Percentiles rank a stretch among this genome's conserved stretches.
Conservation (phyloP, 1,139 yeast genomes). For the Hansenula sp. region DNA sequence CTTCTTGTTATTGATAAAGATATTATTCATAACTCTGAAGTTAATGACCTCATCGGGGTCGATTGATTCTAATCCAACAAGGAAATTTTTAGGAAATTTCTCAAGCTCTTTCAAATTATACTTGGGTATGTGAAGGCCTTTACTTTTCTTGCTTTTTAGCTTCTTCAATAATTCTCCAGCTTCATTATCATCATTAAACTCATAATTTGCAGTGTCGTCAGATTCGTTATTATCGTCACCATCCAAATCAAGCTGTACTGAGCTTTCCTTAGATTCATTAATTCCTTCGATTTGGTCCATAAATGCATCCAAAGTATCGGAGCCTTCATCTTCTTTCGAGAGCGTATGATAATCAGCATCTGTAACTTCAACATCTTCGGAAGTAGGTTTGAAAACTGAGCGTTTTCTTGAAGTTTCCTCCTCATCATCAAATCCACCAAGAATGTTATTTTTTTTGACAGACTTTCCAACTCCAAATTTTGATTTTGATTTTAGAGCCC, state of each 20-base stretch:
- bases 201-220: conserved; percentile 27
- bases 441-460: conserved; percentile 12
- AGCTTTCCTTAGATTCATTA: neutral
- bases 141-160: conserved; percentile 35
- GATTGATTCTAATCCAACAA: conserved; percentile 56
- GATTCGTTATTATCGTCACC: conserved; percentile 11
- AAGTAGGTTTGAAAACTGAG: conserved; percentile 18
- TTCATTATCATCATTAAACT: conserved; percentile 27
- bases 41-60: conserved; percentile 24
- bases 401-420: conserved; percentile 14
- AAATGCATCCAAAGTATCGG: conserved; percentile 27
- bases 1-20: conserved; percentile 21
- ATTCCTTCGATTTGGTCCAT: conserved; percentile 20
- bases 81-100: conserved; percentile 61
- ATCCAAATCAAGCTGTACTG: conserved; percentile 9
- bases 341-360: conserved; percentile 15
- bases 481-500: conserved; percentile 4
- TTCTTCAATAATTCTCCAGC: conserved; percentile 32
- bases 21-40: conserved; percentile 23
- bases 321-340: conserved; percentile 2
- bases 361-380: conserved; percentile 3
- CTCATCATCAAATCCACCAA: conserved; percentile 29
- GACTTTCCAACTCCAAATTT: conserved; percentile 6
- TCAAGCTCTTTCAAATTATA: conserved; percentile 35
- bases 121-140: conserved; percentile 16